phyloP scores from a whole-genome alignment of 768 basidiomycete genomes.

The Leccinum pellstonianum region DNA sequence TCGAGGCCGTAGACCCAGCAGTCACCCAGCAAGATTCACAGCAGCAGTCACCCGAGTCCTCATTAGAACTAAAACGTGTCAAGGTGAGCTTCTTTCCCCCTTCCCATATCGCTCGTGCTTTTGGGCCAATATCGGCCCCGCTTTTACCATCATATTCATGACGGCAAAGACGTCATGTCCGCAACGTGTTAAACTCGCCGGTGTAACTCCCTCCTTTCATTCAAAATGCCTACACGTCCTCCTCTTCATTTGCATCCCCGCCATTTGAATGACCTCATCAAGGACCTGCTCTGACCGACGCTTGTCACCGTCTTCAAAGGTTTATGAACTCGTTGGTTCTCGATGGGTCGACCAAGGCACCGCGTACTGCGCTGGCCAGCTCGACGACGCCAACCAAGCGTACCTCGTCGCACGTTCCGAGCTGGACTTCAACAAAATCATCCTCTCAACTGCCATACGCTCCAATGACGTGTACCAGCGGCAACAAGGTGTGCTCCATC shows the following conservation, averaged over 20 bases:
- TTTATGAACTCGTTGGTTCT: constrained; percentile 89
- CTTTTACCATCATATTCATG: constrained; percentile 23
- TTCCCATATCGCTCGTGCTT: constrained; percentile 17
- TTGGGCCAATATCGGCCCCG: constrained; percentile 14
- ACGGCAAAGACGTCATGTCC: constrained; percentile 20
- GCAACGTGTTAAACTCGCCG: constrained; percentile 25
- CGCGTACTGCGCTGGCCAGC: constrained; percentile 92
- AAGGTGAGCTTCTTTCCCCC: constrained; percentile 51
- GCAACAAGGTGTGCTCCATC: constrained; percentile 66
- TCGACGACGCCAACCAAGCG: constrained; percentile 73
- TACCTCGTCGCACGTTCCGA: constrained; percentile 84
- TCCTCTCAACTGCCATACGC: constrained; percentile 79
- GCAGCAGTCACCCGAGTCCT: constrained; percentile 61
- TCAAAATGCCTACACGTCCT: constrained; percentile 16
- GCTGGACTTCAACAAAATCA: constrained; percentile 64
- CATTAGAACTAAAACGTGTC: constrained; percentile 82
- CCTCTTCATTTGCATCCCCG: constrained; percentile 21
- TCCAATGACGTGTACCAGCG: constrained; percentile 83
- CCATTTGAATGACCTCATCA: constrained; percentile 33
- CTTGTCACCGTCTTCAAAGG: constrained; percentile 48
- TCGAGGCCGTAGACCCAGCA: constrained; percentile 38
- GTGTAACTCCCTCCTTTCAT: constrained; percentile 15
- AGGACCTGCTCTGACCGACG: constrained; percentile 31
- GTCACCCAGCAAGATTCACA: constrained; percentile 53
- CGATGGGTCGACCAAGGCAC: constrained; percentile 97